Conservation (phyloP, 2,329 filamentous ascomycete genomes). For the Hymenotorrendiella dingleyae region DNA sequence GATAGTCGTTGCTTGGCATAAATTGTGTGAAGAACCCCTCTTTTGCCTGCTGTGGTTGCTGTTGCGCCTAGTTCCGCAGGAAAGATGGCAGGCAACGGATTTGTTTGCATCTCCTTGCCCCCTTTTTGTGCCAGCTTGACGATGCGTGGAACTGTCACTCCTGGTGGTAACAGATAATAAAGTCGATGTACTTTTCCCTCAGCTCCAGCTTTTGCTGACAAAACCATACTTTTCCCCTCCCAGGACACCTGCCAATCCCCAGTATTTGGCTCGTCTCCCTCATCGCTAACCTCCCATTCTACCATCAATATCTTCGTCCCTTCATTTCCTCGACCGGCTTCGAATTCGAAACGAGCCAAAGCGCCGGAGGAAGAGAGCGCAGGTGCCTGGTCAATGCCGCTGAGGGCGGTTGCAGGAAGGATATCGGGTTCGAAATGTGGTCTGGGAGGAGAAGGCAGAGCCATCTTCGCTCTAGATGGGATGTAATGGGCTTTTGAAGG, state of each 20-base stretch:
- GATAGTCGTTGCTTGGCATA: slow-evolving; percentile 82
- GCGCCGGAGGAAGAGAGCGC: slow-evolving; percentile 49
- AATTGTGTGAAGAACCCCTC: slow-evolving; percentile 76
- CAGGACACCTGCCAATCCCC: slow-evolving; percentile 69
- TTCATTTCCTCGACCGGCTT: slow-evolving; percentile 67
- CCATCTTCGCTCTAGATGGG: slow-evolving; percentile 21
- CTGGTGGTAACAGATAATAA: slow-evolving; percentile 76
- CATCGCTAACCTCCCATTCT: slow-evolving; percentile 66
- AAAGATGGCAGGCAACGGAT: slow-evolving; percentile 83
- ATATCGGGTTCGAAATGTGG: slow-evolving; percentile 23
- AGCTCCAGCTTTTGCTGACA: slow-evolving; percentile 41
- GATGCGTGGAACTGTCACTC: slow-evolving; percentile 63
- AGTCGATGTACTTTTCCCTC: slow-evolving; percentile 48
- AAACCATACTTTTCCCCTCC: slow-evolving; percentile 70
- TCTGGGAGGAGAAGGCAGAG: slow-evolving; percentile 19
- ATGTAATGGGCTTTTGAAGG: slow-evolving; percentile 16
- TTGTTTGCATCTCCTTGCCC: slow-evolving; percentile 51
- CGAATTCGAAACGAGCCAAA: slow-evolving; percentile 84
- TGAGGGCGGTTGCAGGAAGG: slow-evolving; percentile 20
- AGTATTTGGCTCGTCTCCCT: slow-evolving; percentile 41
- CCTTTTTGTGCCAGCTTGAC: slow-evolving; percentile 55
- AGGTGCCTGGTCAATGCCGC: slow-evolving; percentile 34
- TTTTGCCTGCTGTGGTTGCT: slow-evolving; percentile 60
- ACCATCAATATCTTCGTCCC: slow-evolving; percentile 92
- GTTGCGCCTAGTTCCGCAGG: slow-evolving; percentile 66